Conservation (phyloP, 2,329 filamentous ascomycete genomes). For the Paecilomyces dactylethromorphus region DNA sequence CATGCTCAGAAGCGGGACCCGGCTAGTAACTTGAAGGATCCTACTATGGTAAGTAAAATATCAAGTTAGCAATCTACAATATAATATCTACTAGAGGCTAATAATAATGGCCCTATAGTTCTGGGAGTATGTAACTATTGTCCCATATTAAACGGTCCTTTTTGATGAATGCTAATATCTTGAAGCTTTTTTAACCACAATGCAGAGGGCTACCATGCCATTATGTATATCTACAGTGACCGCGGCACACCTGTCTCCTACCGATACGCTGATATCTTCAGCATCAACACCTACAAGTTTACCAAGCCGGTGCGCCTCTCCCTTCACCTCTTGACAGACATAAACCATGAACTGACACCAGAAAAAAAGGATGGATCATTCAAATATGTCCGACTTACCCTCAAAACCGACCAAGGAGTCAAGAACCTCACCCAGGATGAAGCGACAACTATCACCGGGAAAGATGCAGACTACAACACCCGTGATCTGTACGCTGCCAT, state of each 20-base stretch:
- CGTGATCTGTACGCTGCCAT: constrained; percentile 68
- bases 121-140: constrained; percentile 1
- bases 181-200: constrained; percentile 45
- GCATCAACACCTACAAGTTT: constrained; percentile 34
- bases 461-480: constrained; percentile 64
- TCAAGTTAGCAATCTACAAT: not conserved
- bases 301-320: constrained; percentile 15
- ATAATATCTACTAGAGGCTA: not conserved
- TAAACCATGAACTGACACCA: not conserved
- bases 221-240: constrained; percentile 36
- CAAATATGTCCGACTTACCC: constrained; percentile 36
- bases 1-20: constrained; percentile 36
- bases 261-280: constrained; percentile 33
- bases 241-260: constrained; percentile 35
- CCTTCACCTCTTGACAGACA: not conserved
- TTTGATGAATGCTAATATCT: not conserved
- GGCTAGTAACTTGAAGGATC: constrained; percentile 9
- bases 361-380: constrained; percentile 24
- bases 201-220: constrained; percentile 47
- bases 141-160: not conserved
- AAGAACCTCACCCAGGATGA: constrained; percentile 61
- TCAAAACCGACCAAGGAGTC: constrained; percentile 34
- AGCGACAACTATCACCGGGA: constrained; percentile 61
- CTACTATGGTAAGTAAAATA: constrained; percentile 4
- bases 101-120: not conserved